phyloP scores from a whole-genome alignment of 2,329 filamentous ascomycete species.

The Graphilbum ipis-grandicollis region DNA sequence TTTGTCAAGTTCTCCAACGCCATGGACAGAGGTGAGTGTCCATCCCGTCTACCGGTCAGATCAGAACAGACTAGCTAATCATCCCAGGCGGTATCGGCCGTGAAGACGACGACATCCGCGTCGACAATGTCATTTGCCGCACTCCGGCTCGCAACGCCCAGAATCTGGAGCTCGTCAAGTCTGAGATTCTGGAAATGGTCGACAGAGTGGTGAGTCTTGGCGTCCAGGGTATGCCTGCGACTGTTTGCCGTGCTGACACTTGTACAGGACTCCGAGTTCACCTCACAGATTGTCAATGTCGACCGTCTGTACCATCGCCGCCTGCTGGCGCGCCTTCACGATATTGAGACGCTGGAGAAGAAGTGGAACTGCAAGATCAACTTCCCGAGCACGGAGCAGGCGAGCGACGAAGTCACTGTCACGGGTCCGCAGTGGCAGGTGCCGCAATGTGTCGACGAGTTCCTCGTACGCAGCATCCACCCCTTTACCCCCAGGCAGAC shows the following conservation, averaged over 20 bases:
- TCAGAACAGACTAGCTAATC: no score
- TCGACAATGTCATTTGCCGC: constrained; percentile 97
- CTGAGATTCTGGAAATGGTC: constrained; percentile 98
- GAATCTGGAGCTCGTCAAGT: constrained; percentile 91
- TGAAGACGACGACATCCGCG: constrained; percentile 94
- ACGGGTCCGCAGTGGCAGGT: constrained; percentile 97
- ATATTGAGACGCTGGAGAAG: constrained; percentile 91
- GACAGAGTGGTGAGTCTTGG: constrained; percentile 70
- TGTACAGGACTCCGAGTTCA: constrained; percentile 80
- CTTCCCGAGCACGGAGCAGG: constrained; percentile 93
- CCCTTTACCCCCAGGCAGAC: no score
- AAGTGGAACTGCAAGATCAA: constrained; percentile 99
- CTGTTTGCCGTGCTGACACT: constrained; percentile 1
- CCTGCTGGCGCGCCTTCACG: constrained; percentile 69
- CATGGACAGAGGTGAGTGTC: constrained; percentile 70
- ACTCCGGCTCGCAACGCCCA: constrained; percentile 94
- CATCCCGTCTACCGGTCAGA: no score
- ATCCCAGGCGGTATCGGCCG: constrained; percentile 54
- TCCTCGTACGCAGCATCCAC: constrained; percentile 58
- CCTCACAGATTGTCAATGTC: constrained; percentile 81
- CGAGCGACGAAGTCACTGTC: constrained; percentile 88
- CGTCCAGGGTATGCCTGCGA: no score
- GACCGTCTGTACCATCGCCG: constrained; percentile 92
- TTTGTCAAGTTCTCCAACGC: constrained; percentile 99
- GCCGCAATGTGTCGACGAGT: constrained; percentile 87